Percentiles rank a stretch among this genome's conserved stretches.
Evolutionary conservation across 1,284 basidiomycete genomes (phyloP).

Genomic region (Ganoderma resinaceum): DNA sequence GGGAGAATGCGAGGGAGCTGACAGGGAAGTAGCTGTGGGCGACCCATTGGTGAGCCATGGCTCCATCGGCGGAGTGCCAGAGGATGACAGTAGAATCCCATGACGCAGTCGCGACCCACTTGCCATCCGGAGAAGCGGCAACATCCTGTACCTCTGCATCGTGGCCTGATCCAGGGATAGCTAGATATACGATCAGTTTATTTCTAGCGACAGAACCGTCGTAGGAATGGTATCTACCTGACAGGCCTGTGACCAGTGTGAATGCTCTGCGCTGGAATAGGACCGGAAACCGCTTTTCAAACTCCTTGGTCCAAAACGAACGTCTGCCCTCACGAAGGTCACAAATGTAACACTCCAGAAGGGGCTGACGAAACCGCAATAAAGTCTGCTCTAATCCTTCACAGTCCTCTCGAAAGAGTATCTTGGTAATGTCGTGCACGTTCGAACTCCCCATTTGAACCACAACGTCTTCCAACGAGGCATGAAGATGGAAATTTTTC

Average conservation of each 20-base stretch:
- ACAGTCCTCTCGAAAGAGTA: background rate
- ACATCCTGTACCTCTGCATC: background rate
- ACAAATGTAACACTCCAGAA: background rate
- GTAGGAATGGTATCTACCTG: background rate
- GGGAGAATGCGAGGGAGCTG: background rate
- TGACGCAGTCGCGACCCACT: background rate
- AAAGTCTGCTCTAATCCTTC: background rate
- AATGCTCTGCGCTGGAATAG: background rate
- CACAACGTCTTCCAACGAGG: background rate
- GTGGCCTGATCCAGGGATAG: background rate
- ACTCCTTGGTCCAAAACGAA: background rate
- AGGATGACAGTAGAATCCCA: background rate
- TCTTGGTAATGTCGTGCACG: no score
- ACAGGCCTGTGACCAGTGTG: no score
- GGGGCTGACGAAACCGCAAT: background rate
- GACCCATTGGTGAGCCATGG: background rate
- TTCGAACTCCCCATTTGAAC: background rate
- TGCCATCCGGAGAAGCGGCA: background rate
- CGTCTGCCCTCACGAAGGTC: background rate
- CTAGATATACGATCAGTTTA: background rate
- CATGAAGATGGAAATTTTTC: background rate
- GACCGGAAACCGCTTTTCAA: background rate
- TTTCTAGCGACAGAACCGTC: background rate
- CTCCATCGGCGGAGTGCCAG: background rate
- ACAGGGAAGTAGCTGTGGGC: background rate